Base-by-base conservation (phyloP, 768 basidiomycete species). In the Termitomyces sp. region DNA sequence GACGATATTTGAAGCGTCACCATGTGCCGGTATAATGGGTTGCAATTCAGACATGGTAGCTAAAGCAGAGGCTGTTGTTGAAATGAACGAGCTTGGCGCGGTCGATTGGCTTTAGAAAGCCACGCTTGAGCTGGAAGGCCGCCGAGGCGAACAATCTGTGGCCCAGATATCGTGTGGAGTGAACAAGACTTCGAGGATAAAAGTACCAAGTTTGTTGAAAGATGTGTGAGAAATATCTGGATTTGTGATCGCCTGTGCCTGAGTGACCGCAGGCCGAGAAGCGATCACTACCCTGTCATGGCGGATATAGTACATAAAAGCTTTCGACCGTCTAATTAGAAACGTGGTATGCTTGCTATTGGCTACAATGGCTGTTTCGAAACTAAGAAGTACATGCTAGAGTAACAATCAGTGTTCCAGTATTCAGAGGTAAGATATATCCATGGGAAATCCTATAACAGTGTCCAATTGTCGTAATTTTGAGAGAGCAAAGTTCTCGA, bases 1-100 rank as follows among this genome's bases (percentile, higher is more conserved):
- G 58, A 73, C 59, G 64, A 71, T 40, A 52, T 64, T 49, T 61
- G 70, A 50, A 60, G 64, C 75, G 66, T 76, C 68, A 56, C 74
- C 70, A 41, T 69, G 70, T 25, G 74, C 71, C 36, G 74, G 73
- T 46, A 74, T 72, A 56, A 76, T 75, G 44, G 74, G 74, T 49
- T 73, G 76, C 40, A 76, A 63, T 61, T 77, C 74, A 41, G 76
- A 60, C 63, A 63, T 68, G 31, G 32, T 7, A 48, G 31, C 33
- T 54, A 41, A 44, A 52, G 54, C 13, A 48, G 35, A 20, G 20
- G 27, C n/a, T 13, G 25, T 13, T 39, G 12, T 36, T 25, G 35
- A 7, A 36, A 50, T 42, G 53, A 50, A 20, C 51, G 31, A 32
- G 29, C 20, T 45, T 40, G 50, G 15, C 29, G 42, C 16, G 25